Conservation (phyloP, 306 rosid genomes). For the Castanea crenata region DNA sequence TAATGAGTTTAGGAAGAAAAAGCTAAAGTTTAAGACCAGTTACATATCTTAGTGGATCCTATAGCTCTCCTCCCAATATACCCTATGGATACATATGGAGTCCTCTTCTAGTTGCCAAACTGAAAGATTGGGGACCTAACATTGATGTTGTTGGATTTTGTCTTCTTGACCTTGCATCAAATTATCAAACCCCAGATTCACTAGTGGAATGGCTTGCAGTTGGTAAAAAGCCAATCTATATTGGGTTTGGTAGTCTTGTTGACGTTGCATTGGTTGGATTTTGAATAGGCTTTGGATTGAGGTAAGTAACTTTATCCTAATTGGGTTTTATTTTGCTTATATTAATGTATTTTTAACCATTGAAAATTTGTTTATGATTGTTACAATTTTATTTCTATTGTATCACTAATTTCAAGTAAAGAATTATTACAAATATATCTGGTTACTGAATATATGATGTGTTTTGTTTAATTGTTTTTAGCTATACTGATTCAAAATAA, state of each 20-base stretch:
- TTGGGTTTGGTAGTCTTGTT: conserved; percentile 99
- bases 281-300: too few species aligned
- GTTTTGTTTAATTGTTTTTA: too few species aligned
- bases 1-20: conserved; percentile 84
- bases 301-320: too few species aligned
- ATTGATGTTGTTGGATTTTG: conserved; percentile 95
- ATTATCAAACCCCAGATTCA: conserved; percentile 63
- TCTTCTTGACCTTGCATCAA: conserved; percentile 95
- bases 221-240: conserved; percentile 71
- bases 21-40: conserved; percentile 70
- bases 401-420: too few species aligned
- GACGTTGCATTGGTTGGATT: too few species aligned
- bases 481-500: too few species aligned
- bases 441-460: too few species aligned
- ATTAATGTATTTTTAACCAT: too few species aligned
- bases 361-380: too few species aligned
- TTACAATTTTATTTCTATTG: too few species aligned
- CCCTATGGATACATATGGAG: conserved; percentile 93
- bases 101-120: conserved; percentile 96
- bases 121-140: conserved; percentile 93
- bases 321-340: too few species aligned
- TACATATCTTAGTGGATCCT: conserved; percentile 69
- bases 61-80: conserved; percentile 52
- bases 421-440: too few species aligned
- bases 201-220: conserved; percentile 78